Percentiles rank a stretch among this genome's conserved stretches.
These are phyloP conservation scores for Suhomyces ambrosiae DNA, from an alignment of 1,139 yeast species.

Conservation along the genomic window DNA sequence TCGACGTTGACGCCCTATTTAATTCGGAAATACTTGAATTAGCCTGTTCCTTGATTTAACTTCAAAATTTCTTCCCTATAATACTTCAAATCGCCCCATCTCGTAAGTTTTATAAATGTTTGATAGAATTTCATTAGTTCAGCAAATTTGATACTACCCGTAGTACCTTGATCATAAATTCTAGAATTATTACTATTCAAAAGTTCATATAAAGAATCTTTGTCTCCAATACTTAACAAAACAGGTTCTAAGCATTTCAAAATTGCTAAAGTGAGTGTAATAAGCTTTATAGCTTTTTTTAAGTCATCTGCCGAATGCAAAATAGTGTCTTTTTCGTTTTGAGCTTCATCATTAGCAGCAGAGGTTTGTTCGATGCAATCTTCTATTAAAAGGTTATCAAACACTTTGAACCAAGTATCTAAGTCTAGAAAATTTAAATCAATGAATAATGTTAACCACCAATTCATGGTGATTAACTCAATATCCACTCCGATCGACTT, in stretches of 20 bases:
- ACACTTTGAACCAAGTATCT: conserved; percentile 53
- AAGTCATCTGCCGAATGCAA: conserved; percentile 6
- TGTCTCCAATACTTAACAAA: conserved; percentile 12
- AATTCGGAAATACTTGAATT: too few relatives aligned
- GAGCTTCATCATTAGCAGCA: background rate
- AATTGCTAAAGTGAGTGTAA: conserved; percentile 16
- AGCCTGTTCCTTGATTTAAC: too few relatives aligned
- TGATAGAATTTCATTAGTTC: conserved; percentile 17
- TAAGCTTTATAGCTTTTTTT: conserved; percentile 16
- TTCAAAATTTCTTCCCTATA: conserved; percentile 3
- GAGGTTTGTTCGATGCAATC: conserved; percentile 6
- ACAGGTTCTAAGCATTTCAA: conserved; percentile 16
- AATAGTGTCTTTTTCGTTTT: background rate
- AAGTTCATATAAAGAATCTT: conserved; percentile 17
- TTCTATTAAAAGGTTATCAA: conserved; percentile 51
- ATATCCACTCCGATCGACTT: conserved; percentile 42
- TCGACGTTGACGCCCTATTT: too few relatives aligned
- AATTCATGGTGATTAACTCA: conserved; percentile 56
- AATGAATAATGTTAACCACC: conserved; percentile 61
- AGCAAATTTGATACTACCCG: conserved; percentile 13
- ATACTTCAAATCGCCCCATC: conserved; percentile 3
- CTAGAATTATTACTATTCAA: conserved; percentile 15
- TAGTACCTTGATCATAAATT: conserved; percentile 7
- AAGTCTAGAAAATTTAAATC: conserved; percentile 50
- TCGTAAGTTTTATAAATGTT: conserved; percentile 9